Conservation (phyloP, 2,329 filamentous ascomycete genomes). For the Furcasterigmium furcatum region DNA sequence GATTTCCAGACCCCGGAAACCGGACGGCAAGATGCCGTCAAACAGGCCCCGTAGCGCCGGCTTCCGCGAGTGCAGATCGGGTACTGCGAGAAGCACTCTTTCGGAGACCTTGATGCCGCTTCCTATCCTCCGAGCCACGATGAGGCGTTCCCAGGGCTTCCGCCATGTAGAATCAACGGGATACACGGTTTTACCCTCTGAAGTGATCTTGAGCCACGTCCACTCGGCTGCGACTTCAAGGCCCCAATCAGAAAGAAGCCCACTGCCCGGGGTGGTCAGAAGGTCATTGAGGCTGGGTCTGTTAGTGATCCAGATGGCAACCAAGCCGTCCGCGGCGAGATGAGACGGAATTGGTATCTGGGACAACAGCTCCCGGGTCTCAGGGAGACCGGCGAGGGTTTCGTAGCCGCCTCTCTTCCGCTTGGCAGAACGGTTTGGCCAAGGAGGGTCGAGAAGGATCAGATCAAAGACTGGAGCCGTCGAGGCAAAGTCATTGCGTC, state of each 20-base stretch:
- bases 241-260: constrained; percentile 65
- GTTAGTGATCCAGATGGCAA: constrained; percentile 79
- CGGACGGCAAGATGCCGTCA: constrained; percentile 44
- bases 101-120: constrained; percentile 23
- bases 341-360: constrained; percentile 53
- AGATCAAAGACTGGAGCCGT: constrained; percentile 58
- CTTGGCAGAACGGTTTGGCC: constrained; percentile 74
- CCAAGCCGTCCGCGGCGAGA: constrained; percentile 51
- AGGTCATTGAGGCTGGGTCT: constrained; percentile 57
- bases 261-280: constrained; percentile 41
- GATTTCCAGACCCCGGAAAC: constrained; percentile 65
- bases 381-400: constrained; percentile 40
- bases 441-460: constrained; percentile 73
- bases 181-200: constrained; percentile 60
- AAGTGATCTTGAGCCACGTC: constrained; percentile 75
- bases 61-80: constrained; percentile 77
- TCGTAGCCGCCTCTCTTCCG: constrained; percentile 50
- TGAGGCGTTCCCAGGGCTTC: constrained; percentile 73
- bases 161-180: constrained; percentile 59
- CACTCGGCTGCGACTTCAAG: constrained; percentile 66
- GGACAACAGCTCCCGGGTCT: constrained; percentile 47
- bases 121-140: constrained; percentile 52
- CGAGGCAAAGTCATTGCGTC: constrained; percentile 34
- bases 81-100: constrained; percentile 65
- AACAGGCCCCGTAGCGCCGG: constrained; percentile 65